phyloP scores from a whole-genome alignment of 2,329 filamentous ascomycete genomes.

The Akanthomyces lecanii region DNA sequence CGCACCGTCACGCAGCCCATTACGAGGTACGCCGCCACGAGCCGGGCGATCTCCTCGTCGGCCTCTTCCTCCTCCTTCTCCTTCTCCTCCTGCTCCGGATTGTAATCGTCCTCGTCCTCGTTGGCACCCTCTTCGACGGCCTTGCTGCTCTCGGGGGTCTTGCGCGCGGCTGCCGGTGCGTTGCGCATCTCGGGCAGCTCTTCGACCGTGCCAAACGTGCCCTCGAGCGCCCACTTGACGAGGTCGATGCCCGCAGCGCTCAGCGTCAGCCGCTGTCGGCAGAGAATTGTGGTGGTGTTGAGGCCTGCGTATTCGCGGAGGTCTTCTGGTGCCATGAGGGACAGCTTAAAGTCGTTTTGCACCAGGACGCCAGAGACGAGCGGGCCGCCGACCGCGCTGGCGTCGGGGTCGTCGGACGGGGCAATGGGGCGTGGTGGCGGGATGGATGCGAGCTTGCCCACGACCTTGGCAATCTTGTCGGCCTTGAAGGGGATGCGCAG shows the following conservation, averaged over 20 bases:
- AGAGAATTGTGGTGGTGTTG: constrained; percentile 89
- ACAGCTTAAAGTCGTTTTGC: constrained; percentile 96
- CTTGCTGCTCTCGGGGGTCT: constrained; percentile 31
- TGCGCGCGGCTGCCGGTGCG: constrained; percentile 25
- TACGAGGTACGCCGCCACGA: constrained; percentile 60
- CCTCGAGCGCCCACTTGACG: constrained; percentile 89
- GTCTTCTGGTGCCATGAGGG: constrained; percentile 94
- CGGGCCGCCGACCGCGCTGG: constrained; percentile 33
- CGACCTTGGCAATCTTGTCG: constrained; percentile 93
- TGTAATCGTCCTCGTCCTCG: constrained; percentile 30
- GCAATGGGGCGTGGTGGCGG: constrained; percentile 55
- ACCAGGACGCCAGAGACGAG: constrained; percentile 88
- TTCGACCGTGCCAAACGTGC: constrained; percentile 86
- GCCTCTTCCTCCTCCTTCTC: constrained; percentile 45
- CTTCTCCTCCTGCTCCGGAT: constrained; percentile 39
- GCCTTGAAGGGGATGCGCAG: constrained; percentile 91
- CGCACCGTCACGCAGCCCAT: constrained; percentile 91
- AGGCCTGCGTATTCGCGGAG: constrained; percentile 94
- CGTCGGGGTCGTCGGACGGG: constrained; percentile 26
- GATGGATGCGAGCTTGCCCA: constrained; percentile 84
- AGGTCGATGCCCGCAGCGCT: constrained; percentile 86
- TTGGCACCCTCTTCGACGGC: constrained; percentile 33
- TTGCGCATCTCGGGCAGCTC: constrained; percentile 55
- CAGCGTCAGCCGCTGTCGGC: constrained; percentile 84
- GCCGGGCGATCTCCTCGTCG: constrained; percentile 58